phyloP scores from a whole-genome alignment of 768 basidiomycete genomes.

The Gautieria morchelliformis region DNA sequence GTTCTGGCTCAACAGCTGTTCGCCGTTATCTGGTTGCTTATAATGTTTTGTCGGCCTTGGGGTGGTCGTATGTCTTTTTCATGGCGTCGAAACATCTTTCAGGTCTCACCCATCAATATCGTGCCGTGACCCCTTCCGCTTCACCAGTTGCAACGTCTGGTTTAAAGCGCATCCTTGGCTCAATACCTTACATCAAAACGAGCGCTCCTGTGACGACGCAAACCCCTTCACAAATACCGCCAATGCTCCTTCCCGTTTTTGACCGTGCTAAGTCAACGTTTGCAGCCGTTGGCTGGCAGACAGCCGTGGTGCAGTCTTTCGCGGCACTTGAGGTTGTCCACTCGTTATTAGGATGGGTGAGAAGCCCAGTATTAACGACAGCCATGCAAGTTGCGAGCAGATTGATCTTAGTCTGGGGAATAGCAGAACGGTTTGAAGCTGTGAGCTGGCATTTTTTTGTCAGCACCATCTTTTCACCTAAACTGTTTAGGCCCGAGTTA shows the following conservation, averaged over 20 bases:
- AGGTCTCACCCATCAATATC: constrained; percentile 24
- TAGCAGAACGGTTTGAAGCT: constrained; percentile 52
- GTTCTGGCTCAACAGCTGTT: constrained; percentile 7
- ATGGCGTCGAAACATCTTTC: constrained; percentile 42
- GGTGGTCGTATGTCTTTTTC: constrained; percentile 68
- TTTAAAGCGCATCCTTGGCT: constrained; percentile 22
- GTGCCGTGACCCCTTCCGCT: constrained; percentile 10
- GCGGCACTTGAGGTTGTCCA: constrained; percentile 83
- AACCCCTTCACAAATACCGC: constrained; percentile 9
- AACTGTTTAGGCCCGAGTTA: constrained; percentile 43
- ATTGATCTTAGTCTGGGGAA: constrained; percentile 78
- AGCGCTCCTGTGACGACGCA: constrained; percentile 24
- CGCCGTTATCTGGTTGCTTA: constrained; percentile 64
- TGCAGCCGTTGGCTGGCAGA: constrained; percentile 47
- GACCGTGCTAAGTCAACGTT: constrained; percentile 48
- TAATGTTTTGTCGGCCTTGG: constrained; percentile 64
- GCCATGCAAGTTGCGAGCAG: constrained; percentile 71
- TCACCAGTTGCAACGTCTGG: constrained; percentile 9
- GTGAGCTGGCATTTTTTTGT: constrained; percentile 31
- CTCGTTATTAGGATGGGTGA: constrained; percentile 67
- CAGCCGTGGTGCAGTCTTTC: constrained; percentile 71
- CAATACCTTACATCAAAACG: constrained; percentile 27
- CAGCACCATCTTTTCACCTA: neutral
- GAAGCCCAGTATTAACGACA: constrained; percentile 67
- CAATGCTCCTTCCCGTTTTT: constrained; percentile 32